Conservation (phyloP, 179 eudicot species). For the Vitellaria paradoxa region DNA sequence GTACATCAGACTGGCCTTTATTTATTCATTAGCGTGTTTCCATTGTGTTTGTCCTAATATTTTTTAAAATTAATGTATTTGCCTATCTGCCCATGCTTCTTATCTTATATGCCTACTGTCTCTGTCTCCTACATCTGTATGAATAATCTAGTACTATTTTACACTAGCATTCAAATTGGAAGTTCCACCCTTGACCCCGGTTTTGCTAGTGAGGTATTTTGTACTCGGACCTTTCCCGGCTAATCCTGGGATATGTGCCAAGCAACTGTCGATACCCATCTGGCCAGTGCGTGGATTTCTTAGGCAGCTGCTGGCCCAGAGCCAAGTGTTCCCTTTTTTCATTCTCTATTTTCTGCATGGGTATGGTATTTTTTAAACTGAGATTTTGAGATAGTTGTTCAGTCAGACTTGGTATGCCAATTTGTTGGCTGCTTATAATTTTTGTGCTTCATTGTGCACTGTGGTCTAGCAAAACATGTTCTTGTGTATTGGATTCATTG, state of each 20-base stretch:
- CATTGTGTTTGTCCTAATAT: too few species aligned
- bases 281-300: not conserved
- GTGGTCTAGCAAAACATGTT: not conserved
- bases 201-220: not conserved
- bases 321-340: not conserved
- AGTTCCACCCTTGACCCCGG: not conserved
- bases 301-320: not conserved
- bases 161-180: not conserved
- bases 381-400: not conserved
- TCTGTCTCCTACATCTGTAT: too few species aligned
- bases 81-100: too few species aligned
- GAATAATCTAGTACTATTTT: too few species aligned
- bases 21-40: too few species aligned
- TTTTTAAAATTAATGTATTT: too few species aligned
- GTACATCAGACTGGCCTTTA: too few species aligned
- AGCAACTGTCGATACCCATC: not conserved
- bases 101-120: too few species aligned
- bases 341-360: too few species aligned
- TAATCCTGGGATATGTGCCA: not conserved
- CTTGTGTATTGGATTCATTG: not conserved
- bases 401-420: not conserved
- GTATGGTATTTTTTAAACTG: not conserved
- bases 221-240: not conserved
- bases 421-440: not conserved
- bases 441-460: not conserved